Base-by-base conservation (phyloP, 176 grass and related monocot species). In the Carex parvula region DNA sequence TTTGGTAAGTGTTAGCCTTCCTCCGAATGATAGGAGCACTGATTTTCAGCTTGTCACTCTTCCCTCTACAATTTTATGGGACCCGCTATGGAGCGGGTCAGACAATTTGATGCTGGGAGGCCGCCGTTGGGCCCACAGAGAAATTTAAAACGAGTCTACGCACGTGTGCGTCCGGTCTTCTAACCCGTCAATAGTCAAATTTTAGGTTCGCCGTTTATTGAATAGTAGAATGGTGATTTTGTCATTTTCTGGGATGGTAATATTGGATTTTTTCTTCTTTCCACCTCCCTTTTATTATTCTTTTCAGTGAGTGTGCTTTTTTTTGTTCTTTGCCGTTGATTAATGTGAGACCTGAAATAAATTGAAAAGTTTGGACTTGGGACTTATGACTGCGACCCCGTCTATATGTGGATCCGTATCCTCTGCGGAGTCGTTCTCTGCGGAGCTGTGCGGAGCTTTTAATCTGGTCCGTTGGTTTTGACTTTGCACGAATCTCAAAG, bases 131-230 rank as follows among this genome's bases (percentile, higher is more conserved):
- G 65, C 61, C 41, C 70, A 53, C 18, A 53, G 17, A 30, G 18
- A 66, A 66, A 82, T 46, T 66, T 65, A 17, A 44, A 81, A 52
- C 53, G 15, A 82, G 60, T 82, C 80, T 48, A 24, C 37, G 39
- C 79, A 82, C 79, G 33, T 65, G 60, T 50, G 18, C 15, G 4
- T 64, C 42, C 14, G n/a, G 29, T 80, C 78, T 62, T 61, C 29
- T 60, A 62, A 4, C 15, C 29, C 13, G 53, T 80, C 55, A 80
- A 80, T 56, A 55, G 78, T 80, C 78, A 80, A 80, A 80, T 62
- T 80, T 80, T 59, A 42, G 30, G 33, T 14, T 13, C 56, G 53
- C 56, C 78, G 56, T 61, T 22, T 14, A 80, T 48, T 60, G 29
- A 61, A 80, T 42, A 60, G 52, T 80, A 30, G 62, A 64, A 67